Percentiles rank a stretch among this genome's conserved stretches.
Evolutionary conservation across 768 basidiomycete genomes (phyloP).

Genomic region (Naematelia encephala): DNA sequence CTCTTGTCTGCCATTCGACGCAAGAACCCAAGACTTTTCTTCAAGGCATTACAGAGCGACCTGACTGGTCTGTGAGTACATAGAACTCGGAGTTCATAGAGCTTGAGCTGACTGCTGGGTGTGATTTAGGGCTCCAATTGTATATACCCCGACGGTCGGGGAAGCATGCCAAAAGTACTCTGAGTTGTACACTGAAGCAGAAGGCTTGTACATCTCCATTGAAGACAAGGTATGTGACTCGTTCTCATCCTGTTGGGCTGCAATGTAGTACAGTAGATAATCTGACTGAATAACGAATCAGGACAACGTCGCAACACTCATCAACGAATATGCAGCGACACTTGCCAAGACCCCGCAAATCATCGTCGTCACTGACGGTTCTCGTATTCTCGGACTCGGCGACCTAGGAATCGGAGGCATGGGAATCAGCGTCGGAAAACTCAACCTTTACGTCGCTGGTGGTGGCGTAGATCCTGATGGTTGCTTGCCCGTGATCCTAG

Average conservation of each 20-base stretch:
- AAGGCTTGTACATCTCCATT: conserved; percentile 61
- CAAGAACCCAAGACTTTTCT: conserved; percentile 71
- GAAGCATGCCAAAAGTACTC: conserved; percentile 84
- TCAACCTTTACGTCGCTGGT: conserved; percentile 83
- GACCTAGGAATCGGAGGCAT: conserved; percentile 53
- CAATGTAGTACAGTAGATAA: too few relatives aligned
- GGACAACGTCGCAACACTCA: conserved; percentile 35
- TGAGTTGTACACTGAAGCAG: conserved; percentile 61
- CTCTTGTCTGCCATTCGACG: conserved; percentile 73
- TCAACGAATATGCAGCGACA: conserved; percentile 26
- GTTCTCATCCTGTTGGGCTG: neutral
- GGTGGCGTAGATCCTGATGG: conserved; percentile 60
- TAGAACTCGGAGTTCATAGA: neutral
- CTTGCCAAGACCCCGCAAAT: conserved; percentile 59
- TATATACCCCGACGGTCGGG: conserved; percentile 90
- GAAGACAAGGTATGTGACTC: conserved; percentile 75
- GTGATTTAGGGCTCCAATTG: conserved; percentile 62
- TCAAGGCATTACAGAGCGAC: conserved; percentile 67
- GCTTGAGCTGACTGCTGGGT: neutral
- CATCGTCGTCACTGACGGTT: conserved; percentile 90
- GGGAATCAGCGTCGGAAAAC: conserved; percentile 77
- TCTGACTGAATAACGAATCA: too few relatives aligned
- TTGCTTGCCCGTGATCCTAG: conserved; percentile 40
- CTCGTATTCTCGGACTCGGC: conserved; percentile 80
- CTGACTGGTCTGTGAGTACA: conserved; percentile 60